phyloP scores from a whole-genome alignment of 306 rosid genomes.

The Pachyrhizus erosus region DNA sequence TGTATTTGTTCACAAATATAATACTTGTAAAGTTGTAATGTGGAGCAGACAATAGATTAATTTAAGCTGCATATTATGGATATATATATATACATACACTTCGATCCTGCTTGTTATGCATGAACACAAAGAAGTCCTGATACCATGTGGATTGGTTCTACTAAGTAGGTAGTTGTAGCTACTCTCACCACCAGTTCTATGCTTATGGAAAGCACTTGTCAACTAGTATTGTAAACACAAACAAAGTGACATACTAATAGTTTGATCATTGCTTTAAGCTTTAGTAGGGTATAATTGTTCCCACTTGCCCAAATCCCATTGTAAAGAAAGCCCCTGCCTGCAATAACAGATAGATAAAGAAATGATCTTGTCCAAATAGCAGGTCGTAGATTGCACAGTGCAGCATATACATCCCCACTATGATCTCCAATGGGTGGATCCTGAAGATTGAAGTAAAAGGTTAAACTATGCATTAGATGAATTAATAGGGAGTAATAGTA shows the following conservation, averaged over 20 bases:
- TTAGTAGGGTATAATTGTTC: conserved; percentile 56
- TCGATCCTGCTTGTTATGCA: conserved; percentile 39
- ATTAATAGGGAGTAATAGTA: conserved; percentile 3
- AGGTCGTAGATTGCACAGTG: conserved; percentile 64
- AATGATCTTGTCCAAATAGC: conserved; percentile 56
- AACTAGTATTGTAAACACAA: conserved; percentile 29
- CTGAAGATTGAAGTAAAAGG: conserved; percentile 43
- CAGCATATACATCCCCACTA: conserved; percentile 70
- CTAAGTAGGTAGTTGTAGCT: conserved; percentile 27
- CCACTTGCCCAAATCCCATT: conserved; percentile 63
- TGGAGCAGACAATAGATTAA: conserved; percentile 16
- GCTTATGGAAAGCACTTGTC: background rate
- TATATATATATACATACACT: background rate
- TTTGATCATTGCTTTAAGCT: conserved; percentile 16
- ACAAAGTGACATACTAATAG: conserved; percentile 9
- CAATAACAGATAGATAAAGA: conserved; percentile 58
- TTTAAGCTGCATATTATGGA: conserved; percentile 32
- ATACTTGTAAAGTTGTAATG: conserved; percentile 18
- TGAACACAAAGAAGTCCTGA: conserved; percentile 15
- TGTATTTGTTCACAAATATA: background rate
- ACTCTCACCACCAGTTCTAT: conserved; percentile 12
- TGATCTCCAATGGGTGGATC: conserved; percentile 62
- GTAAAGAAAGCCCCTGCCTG: conserved; percentile 71
- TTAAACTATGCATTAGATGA: conserved; percentile 30
- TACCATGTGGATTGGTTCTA: conserved; percentile 34